Evolutionary conservation across 345 rosid genomes (phyloP), one percentile per base, ranked within the genome.

Genomic region (Fremontodendron californicum): DNA sequence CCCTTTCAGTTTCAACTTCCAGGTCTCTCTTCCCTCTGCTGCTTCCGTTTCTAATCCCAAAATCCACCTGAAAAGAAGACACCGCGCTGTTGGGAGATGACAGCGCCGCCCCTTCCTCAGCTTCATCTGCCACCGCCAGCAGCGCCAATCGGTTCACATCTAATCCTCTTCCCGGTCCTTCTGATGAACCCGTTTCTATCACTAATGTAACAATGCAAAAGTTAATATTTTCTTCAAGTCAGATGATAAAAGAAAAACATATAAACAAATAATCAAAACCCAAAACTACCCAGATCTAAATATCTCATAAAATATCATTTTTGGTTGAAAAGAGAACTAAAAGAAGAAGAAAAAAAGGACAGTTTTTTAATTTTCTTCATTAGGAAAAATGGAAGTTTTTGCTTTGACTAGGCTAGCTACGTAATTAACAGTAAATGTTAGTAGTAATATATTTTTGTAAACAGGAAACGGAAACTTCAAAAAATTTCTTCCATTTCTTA

Each of bases 11-110:
- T 48, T 89, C 93, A 9, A 69, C 75, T 40, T 89, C 94, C 37
- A 81, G 66, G 27, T 88, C 90, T 67, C 92, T 86, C 77, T 89
- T 87, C 64, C 82, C 80, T 64, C 85, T 48, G 35, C 88, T 78
- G 39, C 81, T 76, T 40, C 84, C 88, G 51, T 75, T 84, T 57
- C 86, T 82, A 3, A 89, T 79, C 58, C 97, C 94, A 79, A 96
- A 93, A 19, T 96, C 98, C 87, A 92, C 78, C 64, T 82, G 96
- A 71, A 93, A 93, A 73, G 97, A 91, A 45, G 99, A 93, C 75
- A 84, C 89, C 49, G 87, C 91, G 13, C 98, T 96, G 81, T 93
- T 86, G 0, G 97, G 97, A 2, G 98, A 93, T 39, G 97, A 90
- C 64, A 88, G 78, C 70, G 89, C 86, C 66, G 80, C 86, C 31